These are phyloP conservation scores for Rhizophagus clarus DNA, from an alignment of 192 early-diverging fungal genomes.

Conservation along the genomic window DNA sequence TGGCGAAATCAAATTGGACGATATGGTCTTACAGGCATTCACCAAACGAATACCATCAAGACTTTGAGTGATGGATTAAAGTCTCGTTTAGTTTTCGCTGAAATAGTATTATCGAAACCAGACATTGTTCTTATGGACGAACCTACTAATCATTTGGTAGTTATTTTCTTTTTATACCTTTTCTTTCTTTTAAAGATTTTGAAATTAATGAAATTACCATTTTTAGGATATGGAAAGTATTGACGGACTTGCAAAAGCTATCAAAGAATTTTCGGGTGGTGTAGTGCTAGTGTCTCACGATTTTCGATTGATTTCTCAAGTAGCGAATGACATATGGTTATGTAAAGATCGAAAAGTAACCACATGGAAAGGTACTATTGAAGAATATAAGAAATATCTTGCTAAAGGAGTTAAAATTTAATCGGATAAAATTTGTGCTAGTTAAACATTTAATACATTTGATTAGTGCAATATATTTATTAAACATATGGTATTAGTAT, in stretches of 20 bases:
- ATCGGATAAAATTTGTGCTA: background rate
- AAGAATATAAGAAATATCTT: constrained; percentile 89
- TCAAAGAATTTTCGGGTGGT: constrained; percentile 93
- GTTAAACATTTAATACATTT: too few species aligned
- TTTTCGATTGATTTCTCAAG: constrained; percentile 96
- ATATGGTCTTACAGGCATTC: constrained; percentile 91
- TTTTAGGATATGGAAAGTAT: constrained; percentile 79
- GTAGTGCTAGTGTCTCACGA: constrained; percentile 99
- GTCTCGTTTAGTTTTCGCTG: constrained; percentile 95
- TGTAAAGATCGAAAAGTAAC: constrained; percentile 82
- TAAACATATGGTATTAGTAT: too few species aligned
- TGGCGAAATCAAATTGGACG: constrained; percentile 93
- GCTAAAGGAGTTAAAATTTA: constrained; percentile 75
- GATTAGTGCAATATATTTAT: too few species aligned
- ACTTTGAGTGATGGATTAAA: constrained; percentile 95
- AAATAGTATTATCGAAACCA: constrained; percentile 84
- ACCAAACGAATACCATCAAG: constrained; percentile 88
- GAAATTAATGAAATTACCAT: background rate
- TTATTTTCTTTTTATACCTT: constrained; percentile 42
- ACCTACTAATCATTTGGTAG: constrained; percentile 92
- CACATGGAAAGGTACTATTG: constrained; percentile 81
- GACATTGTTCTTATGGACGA: constrained; percentile 98
- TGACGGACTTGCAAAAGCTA: constrained; percentile 93
- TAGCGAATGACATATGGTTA: constrained; percentile 92
- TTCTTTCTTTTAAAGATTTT: background rate